Evolutionary conservation across 176 grass and related monocot species (phyloP).

Genomic region (Thalia dealbata): DNA sequence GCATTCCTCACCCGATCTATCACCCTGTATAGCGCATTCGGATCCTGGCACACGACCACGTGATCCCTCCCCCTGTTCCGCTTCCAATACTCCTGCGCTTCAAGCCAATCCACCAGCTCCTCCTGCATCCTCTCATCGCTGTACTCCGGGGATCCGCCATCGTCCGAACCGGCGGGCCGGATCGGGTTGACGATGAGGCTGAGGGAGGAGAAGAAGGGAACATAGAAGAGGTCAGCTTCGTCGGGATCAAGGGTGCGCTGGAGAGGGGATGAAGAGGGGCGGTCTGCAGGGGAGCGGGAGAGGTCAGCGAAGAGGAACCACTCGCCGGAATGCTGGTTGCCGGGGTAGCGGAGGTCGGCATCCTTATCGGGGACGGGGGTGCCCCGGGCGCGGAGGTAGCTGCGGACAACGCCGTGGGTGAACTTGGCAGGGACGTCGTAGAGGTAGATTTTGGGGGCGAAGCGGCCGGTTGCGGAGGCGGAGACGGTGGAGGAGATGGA

Average conservation of each 20-base stretch:
- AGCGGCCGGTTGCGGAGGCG: background rate
- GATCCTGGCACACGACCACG: conserved; percentile 90
- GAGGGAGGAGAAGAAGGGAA: conserved; percentile 89
- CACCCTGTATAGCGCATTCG: conserved; percentile 66
- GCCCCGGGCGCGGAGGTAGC: conserved; percentile 24
- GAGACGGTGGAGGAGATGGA: conserved; percentile 15
- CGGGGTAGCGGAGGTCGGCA: conserved; percentile 5
- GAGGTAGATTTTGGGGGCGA: conserved; percentile 10
- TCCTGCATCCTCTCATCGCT: conserved; percentile 74
- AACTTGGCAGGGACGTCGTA: conserved; percentile 1
- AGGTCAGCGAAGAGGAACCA: conserved; percentile 11
- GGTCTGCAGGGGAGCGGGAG: background rate
- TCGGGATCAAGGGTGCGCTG: conserved; percentile 43
- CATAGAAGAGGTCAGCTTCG: conserved; percentile 87
- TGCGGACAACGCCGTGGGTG: conserved; percentile 9
- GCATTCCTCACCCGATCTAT: conserved; percentile 66
- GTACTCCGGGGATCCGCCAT: conserved; percentile 24
- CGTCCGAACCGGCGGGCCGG: conserved; percentile 17
- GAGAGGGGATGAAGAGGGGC: background rate
- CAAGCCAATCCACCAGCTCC: conserved; percentile 69
- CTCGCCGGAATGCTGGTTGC: conserved; percentile 19
- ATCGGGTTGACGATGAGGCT: conserved; percentile 93
- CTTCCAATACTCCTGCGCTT: conserved; percentile 58
- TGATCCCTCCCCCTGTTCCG: conserved; percentile 66
- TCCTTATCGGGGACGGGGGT: conserved; percentile 13